Base-by-base conservation (phyloP, 768 basidiomycete species). In the Crepidotus variabilis region DNA sequence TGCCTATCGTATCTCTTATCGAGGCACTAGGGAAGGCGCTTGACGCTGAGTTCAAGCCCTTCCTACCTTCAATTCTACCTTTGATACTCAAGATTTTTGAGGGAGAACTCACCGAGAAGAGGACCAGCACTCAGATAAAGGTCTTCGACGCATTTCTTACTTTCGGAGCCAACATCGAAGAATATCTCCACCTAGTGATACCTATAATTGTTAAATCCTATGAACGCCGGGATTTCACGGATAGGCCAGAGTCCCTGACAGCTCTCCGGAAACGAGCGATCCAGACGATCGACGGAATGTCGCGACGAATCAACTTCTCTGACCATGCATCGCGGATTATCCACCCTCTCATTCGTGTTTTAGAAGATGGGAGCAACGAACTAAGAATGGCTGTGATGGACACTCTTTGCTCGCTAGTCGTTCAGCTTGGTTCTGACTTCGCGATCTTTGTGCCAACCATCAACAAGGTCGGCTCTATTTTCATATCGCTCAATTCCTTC, bases 401-500 rank as follows among this genome's bases (percentile, higher is more conserved):
- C 58, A 92, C 94, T 0, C 74, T 99, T 1, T 97, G 93, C 68
- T 90, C 94, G 0, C 77, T 98, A 39, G 87, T 98, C 36, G 79
- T 93, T 35, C 97, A 99, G 65, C 84, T 99, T 52, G 95, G 95
- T 1, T 87, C 95, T 0, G 96, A 98, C 68, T 99, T 95, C 62
- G 94, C 97, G 2, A 93, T 99, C 46, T 99, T 98, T 64, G 91
- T 98, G 34, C 94, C 97, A 0, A 95, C 95, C 62, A 91, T 99
- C 61, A 93, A 93, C 70, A 98, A 98, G 81, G 95, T 91, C 53
- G 21, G 49, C 39, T 4, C 58, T 23, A 1, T 10, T 4, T 51
- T 10, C 8, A 48, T 7, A 20, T 21, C 20, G 13, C 6, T 51
- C 28, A 22, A 13, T 11, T 3, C 28, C 21, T 32, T 21, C n/a